Percentiles rank a stretch among this genome's conserved stretches.
phyloP scores from a whole-genome alignment of 257 asterid genomes.

The Mitragyna speciosa region DNA sequence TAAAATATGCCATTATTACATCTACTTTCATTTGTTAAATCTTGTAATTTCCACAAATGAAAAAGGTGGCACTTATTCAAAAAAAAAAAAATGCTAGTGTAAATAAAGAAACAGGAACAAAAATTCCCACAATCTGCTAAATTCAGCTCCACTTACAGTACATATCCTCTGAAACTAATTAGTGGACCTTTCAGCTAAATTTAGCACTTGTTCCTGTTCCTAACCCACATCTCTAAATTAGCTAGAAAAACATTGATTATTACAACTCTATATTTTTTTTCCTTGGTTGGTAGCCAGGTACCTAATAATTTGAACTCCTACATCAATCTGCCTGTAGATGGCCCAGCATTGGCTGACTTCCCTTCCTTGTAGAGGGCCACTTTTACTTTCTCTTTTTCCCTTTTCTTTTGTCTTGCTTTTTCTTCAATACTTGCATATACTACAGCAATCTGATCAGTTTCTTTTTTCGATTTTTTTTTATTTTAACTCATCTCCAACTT shows the following conservation, averaged over 20 bases:
- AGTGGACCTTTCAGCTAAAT: constrained; percentile 50
- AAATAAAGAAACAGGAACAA: constrained; percentile 69
- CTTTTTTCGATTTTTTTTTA: too few species aligned
- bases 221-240: constrained; percentile 27
- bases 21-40: not conserved
- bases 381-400: constrained; percentile 20
- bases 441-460: constrained; percentile 5
- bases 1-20: not conserved
- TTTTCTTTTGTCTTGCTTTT: constrained; percentile 28
- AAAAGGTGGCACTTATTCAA: constrained; percentile 19
- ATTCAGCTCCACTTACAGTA: constrained; percentile 46
- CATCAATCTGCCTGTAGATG: constrained; percentile 41
- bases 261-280: constrained; percentile 26
- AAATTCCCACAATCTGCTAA: constrained; percentile 51
- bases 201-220: constrained; percentile 86
- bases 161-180: constrained; percentile 21
- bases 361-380: constrained; percentile 40
- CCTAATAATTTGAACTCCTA: constrained; percentile 40
- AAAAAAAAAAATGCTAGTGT: constrained; percentile 10
- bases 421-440: constrained; percentile 8
- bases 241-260: constrained; percentile 21
- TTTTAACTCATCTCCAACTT: constrained; percentile 9
- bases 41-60: not conserved
- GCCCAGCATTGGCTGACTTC: constrained; percentile 58
- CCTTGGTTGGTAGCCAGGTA: constrained; percentile 9